phyloP scores from a whole-genome alignment of 2,329 filamentous ascomycete species.

The Gaeumannomyces sp. region DNA sequence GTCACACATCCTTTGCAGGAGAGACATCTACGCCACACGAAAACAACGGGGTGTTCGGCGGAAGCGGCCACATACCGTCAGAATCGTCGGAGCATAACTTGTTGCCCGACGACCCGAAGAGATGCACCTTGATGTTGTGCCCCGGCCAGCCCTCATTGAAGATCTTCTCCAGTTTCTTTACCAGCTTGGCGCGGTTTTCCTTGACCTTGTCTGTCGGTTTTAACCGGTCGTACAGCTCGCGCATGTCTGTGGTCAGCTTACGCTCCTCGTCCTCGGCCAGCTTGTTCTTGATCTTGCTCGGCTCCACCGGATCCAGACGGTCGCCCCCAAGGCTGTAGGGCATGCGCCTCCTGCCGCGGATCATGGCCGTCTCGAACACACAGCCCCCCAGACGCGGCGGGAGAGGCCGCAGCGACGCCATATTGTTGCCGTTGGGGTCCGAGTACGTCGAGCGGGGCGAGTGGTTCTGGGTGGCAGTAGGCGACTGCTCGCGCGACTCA shows the following conservation, averaged over 20 bases:
- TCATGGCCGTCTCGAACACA: constrained; percentile 82
- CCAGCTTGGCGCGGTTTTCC: constrained; percentile 64
- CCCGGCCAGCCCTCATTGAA: constrained; percentile 91
- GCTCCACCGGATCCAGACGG: constrained; percentile 63
- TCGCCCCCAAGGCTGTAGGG: constrained; percentile 87
- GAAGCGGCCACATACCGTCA: constrained; percentile 60
- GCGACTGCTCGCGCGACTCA: constrained; percentile 73
- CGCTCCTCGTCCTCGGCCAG: constrained; percentile 67
- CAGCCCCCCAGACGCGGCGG: constrained; percentile 59
- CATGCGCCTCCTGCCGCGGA: constrained; percentile 78
- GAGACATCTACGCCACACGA: not conserved
- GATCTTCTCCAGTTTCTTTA: constrained; percentile 81
- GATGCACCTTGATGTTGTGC: constrained; percentile 79
- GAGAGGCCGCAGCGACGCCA: constrained; percentile 62
- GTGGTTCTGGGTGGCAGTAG: constrained; percentile 67
- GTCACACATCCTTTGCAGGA: not conserved
- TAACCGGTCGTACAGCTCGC: constrained; percentile 77
- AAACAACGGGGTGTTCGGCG: not conserved
- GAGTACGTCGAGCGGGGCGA: constrained; percentile 88
- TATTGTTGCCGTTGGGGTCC: constrained; percentile 67
- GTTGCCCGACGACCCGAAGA: constrained; percentile 98
- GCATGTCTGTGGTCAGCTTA: constrained; percentile 75
- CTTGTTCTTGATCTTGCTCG: constrained; percentile 64
- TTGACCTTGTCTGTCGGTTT: constrained; percentile 77
- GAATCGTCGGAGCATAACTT: constrained; percentile 91